These are phyloP conservation scores for Protomyces lactucae-debilis DNA, from an alignment of 1,139 yeast species.

Conservation along the genomic window DNA sequence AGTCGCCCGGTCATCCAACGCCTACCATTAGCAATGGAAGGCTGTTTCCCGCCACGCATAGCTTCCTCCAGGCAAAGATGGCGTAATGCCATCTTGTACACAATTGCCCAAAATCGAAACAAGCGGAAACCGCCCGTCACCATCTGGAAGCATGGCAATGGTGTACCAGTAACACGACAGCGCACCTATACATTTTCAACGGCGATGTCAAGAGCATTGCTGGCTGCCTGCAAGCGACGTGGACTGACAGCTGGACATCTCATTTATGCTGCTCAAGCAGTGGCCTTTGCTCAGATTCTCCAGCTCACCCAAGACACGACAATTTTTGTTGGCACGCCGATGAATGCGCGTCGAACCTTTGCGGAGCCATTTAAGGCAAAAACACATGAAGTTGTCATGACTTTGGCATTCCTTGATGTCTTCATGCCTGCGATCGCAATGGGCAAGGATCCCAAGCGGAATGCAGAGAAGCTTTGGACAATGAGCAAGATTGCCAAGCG, in stretches of 20 bases:
- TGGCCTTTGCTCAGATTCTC: slow-evolving; percentile 3
- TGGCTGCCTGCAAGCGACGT: not conserved
- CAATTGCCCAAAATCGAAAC: not conserved
- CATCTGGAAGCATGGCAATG: not conserved
- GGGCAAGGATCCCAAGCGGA: not conserved
- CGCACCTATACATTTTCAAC: slow-evolving; percentile 2
- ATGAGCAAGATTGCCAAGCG: slow-evolving; percentile 10
- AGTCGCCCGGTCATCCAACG: not conserved
- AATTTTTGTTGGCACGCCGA: slow-evolving; percentile 15
- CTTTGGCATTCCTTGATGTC: slow-evolving; percentile 10
- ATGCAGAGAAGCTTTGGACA: slow-evolving; percentile 2
- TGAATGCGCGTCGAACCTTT: slow-evolving; percentile 14
- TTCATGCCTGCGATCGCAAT: slow-evolving; percentile 4
- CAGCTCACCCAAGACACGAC: not conserved
- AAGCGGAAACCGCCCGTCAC: not conserved
- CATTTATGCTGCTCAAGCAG: slow-evolving; percentile 16
- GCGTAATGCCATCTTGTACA: slow-evolving; percentile 9
- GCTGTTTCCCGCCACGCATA: slow-evolving; percentile 5
- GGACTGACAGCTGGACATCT: slow-evolving; percentile 13
- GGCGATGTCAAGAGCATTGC: not conserved
- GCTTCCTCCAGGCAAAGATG: not conserved
- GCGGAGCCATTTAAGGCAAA: not conserved
- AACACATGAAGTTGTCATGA: slow-evolving; percentile 10
- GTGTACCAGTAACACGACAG: slow-evolving; percentile 6
- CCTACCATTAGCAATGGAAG: slow-evolving; percentile 17